Percentiles rank a stretch among this genome's conserved stretches.
These are phyloP conservation scores for Albophoma yamanashiensis DNA, from an alignment of 2,329 filamentous ascomycete genomes.

Conservation along the genomic window DNA sequence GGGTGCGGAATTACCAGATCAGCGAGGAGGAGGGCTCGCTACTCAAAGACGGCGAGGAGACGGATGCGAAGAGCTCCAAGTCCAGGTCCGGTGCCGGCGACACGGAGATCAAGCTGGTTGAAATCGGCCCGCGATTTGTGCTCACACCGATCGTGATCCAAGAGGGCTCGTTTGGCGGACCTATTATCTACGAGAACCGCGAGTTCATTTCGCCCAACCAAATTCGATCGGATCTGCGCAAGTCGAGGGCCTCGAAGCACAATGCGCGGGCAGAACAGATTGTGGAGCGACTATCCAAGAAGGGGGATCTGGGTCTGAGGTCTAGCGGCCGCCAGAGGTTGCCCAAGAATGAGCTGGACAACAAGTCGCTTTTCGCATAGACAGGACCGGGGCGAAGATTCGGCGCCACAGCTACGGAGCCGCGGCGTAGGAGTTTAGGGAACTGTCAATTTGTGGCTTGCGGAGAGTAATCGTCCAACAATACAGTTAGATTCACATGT, in stretches of 20 bases:
- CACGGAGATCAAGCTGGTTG: constrained; percentile 73
- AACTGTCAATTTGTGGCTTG: background rate
- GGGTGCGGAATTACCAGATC: constrained; percentile 92
- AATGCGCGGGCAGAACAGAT: constrained; percentile 65
- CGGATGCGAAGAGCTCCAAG: constrained; percentile 22
- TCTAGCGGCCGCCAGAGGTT: constrained; percentile 52
- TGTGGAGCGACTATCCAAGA: constrained; percentile 63
- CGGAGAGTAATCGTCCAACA: background rate
- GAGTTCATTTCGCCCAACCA: constrained; percentile 96
- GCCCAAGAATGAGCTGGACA: constrained; percentile 62
- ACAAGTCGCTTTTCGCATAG: constrained; percentile 64
- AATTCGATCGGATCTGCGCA: constrained; percentile 69
- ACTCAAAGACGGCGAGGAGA: constrained; percentile 32
- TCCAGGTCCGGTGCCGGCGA: constrained; percentile 38
- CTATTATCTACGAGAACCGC: constrained; percentile 97
- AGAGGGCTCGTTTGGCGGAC: constrained; percentile 89
- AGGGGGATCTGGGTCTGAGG: constrained; percentile 64
- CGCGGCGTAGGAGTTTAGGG: background rate
- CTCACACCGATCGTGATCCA: constrained; percentile 91
- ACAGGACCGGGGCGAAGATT: background rate
- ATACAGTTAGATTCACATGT: background rate
- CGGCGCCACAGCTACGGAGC: background rate
- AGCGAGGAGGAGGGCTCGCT: constrained; percentile 63
- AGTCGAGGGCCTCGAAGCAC: constrained; percentile 67
- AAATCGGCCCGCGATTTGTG: constrained; percentile 90